Base-by-base conservation (phyloP, 2,329 filamentous ascomycete species). In the Karstenula rhodostoma region DNA sequence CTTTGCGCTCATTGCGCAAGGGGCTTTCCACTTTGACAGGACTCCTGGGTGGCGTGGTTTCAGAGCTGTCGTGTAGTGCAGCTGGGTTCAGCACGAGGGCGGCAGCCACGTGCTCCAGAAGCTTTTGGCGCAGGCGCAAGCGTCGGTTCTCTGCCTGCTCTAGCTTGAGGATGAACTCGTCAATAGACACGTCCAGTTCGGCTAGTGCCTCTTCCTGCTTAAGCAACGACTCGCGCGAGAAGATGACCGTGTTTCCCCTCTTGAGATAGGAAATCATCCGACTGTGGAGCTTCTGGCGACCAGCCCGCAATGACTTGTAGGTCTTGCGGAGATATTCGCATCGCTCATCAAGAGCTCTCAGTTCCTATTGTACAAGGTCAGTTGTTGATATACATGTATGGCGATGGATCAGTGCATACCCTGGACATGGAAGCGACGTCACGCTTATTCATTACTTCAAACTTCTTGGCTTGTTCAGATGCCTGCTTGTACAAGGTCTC, bases 131-230 rank as follows among this genome's bases (percentile, higher is more conserved):
- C 47, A 94, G 87, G 7, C 90, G 85, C 17, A 88, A 89, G 43
- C 91, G 87, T 70, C 91, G 84, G 73, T 93, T 92, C 76, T 94
- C 91, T 10, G 90, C 90, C 64, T 90, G 86, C 72, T 94, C 91
- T n/a, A 94, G 85, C 79, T 94, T 94, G 67, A 80, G 83, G 51
- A 91, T 87, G 89, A 91, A 94, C 73, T 93, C 90, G 69, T 94
- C 91, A 64, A 94, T 94, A 2, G 89, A 91, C 17, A 84, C 81
- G 72, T 94, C 91, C 7, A 94, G 85, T 74, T 93, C 91, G 1
- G 88, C 87, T 12, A 94, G 82, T 1, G 90, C 90, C 77, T 94
- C 91, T 75, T 94, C 91, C 73, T 94, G 91, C 79, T 90, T 91
- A 44, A 94, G 82, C 75, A 94, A 87, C 22, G 88, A 88, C 62